Base-by-base conservation (phyloP, 768 basidiomycete species). In the Macrolepiota fuliginosa region DNA sequence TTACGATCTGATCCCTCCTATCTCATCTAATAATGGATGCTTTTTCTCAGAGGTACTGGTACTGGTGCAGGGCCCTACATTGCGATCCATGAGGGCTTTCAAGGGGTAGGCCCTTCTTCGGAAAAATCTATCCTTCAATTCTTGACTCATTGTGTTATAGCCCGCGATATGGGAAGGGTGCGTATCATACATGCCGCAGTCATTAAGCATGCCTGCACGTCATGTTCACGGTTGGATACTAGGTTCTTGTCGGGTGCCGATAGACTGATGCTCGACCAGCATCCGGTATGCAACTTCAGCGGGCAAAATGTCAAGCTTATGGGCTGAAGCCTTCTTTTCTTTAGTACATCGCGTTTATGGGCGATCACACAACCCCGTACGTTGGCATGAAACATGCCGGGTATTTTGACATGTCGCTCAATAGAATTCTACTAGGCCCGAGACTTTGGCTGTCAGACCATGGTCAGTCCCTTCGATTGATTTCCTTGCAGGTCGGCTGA, bases 181-280 rank as follows among this genome's bases (percentile, higher is more conserved):
- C 32, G 62, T 25, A 45, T 45, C 19, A 19, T 36, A 1, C 47
- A n/a, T 59, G 29, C 29, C 29, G 29, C 19, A 36, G 17, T 45
- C 42, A 63, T 57, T n/a, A 12, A 25, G 39, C 22, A 42, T 15
- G 7, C 42, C 42, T 7, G 42, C 42, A 5, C 3, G 10, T 45
- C 7, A 17, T 45, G n/a, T 22, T 45, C 36, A 63, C 52, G 64
- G 61, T 56, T 37, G 42, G 49, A 37, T 7, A 74, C 15, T 37
- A 88, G 85, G 58, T 94, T 91, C 80, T 74, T 94, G 58, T 73
- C 83, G 45, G 87, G 90, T 49, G 85, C 88, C 29, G 94, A 96
- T 74, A 86, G 94, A 58, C 72, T 87, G 63, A 79, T 82, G 36
- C 72, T 95, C 42, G 93, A 95, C 74, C 82, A 87, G 51, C 93